Evolutionary conservation across 2,329 filamentous ascomycete genomes (phyloP).

Genomic region (Aspergillus intermedius): DNA sequence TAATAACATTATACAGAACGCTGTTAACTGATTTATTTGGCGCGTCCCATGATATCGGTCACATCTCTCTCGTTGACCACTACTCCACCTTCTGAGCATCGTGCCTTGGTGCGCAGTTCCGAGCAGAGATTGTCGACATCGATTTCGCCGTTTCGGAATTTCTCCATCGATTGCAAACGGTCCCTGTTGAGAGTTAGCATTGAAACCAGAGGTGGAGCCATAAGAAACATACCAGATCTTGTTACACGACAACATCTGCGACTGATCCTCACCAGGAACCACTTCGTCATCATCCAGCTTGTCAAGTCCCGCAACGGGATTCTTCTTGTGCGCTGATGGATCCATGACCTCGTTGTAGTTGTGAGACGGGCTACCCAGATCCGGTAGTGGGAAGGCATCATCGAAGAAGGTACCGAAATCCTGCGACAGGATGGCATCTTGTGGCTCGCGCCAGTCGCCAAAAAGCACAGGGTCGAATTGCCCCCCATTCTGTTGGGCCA

Average conservation of each 20-base stretch:
- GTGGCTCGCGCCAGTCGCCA: slow-evolving; percentile 83
- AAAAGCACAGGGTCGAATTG: slow-evolving; percentile 90
- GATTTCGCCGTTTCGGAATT: slow-evolving; percentile 82
- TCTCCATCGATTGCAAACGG: slow-evolving; percentile 76
- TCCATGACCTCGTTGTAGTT: slow-evolving; percentile 36
- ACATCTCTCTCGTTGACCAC: slow-evolving; percentile 87
- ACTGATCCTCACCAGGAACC: slow-evolving; percentile 53
- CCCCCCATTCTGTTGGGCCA: slow-evolving; percentile 72
- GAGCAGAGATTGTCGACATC: slow-evolving; percentile 90
- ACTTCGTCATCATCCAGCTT: slow-evolving; percentile 56
- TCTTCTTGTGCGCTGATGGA: slow-evolving; percentile 50
- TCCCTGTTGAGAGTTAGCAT: slow-evolving; percentile 56
- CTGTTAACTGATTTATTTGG: slow-evolving; percentile 13
- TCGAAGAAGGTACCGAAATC: slow-evolving; percentile 67
- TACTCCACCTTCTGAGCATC: slow-evolving; percentile 81
- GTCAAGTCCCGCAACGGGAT: slow-evolving; percentile 72
- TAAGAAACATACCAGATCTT: slow-evolving; percentile 73
- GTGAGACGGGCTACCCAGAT: slow-evolving; percentile 78
- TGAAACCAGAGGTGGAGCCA: neutral
- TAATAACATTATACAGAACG: no score
- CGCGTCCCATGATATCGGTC: slow-evolving; percentile 61
- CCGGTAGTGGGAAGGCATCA: slow-evolving; percentile 69
- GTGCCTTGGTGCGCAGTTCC: slow-evolving; percentile 90
- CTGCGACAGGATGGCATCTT: slow-evolving; percentile 68
- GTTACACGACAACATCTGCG: slow-evolving; percentile 71